These are phyloP conservation scores for Phoma sp. DNA, from an alignment of 2,329 filamentous ascomycete species.

Conservation along the genomic window DNA sequence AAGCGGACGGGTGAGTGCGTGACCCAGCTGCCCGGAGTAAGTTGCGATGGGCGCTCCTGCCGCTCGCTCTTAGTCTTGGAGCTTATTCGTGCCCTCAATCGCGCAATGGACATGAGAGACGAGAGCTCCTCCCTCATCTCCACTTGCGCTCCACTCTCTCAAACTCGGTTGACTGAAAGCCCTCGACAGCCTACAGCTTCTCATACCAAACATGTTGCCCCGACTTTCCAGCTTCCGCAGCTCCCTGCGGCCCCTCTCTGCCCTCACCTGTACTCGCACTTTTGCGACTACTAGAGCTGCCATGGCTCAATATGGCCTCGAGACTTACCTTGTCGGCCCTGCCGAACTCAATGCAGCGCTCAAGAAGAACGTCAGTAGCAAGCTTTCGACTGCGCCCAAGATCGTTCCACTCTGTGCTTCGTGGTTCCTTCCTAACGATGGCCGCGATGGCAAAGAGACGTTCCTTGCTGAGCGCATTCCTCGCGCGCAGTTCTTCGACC, in stretches of 20 bases:
- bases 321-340: constrained; percentile 86
- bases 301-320: constrained; percentile 60
- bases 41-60: constrained; percentile 9
- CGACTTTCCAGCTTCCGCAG: constrained; percentile 21
- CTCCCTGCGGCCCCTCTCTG: constrained; percentile 32
- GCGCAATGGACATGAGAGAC: background rate
- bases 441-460: constrained; percentile 78
- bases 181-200: constrained; percentile 26
- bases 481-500: constrained; percentile 91
- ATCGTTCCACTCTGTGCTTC: constrained; percentile 89
- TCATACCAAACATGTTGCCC: constrained; percentile 33
- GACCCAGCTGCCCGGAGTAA: constrained; percentile 4
- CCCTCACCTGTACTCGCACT: constrained; percentile 17
- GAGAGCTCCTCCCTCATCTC: constrained; percentile 14
- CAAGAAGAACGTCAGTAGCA: constrained; percentile 79
- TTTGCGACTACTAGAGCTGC: constrained; percentile 28
- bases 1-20: constrained; percentile 9
- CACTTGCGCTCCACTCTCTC: constrained; percentile 3
- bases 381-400: constrained; percentile 80
- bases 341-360: constrained; percentile 82
- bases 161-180: constrained; percentile 9
- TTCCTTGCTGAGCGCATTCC: constrained; percentile 87
- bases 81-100: constrained; percentile 32
- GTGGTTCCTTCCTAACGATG: constrained; percentile 96
- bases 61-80: constrained; percentile 12